Evolutionary conservation across 2,329 filamentous ascomycete species (phyloP).

Genomic region (Trichoderma sp.): DNA sequence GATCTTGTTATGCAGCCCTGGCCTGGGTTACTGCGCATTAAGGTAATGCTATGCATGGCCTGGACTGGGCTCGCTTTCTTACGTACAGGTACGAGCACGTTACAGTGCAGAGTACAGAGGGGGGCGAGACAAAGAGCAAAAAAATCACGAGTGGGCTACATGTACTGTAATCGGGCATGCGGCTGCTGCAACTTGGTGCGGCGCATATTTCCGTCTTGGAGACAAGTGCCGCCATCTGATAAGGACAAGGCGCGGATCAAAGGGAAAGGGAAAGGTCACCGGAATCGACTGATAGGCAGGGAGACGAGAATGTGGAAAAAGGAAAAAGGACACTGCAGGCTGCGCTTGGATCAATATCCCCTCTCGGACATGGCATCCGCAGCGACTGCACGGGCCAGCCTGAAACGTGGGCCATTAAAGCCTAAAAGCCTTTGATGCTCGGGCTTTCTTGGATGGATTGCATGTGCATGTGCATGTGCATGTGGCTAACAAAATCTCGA

Average conservation of each 20-base stretch:
- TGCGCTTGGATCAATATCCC: background rate
- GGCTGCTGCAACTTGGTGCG: background rate
- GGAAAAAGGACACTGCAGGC: background rate
- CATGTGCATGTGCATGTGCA: background rate
- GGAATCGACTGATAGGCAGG: background rate
- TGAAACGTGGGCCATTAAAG: background rate
- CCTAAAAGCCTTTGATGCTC: background rate
- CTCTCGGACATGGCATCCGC: background rate
- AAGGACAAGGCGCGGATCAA: background rate
- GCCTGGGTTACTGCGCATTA: background rate
- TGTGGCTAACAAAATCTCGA: background rate
- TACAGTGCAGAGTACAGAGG: background rate
- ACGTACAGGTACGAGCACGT: background rate
- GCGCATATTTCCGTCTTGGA: background rate
- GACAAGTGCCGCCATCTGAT: background rate
- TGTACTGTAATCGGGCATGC: background rate
- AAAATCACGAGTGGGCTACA: background rate
- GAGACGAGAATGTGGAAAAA: background rate
- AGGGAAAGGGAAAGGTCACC: background rate
- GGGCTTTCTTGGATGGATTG: background rate
- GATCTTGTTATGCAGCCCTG: conserved; percentile 11
- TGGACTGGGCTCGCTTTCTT: background rate
- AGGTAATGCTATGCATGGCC: background rate
- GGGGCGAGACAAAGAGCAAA: background rate
- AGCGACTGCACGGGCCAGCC: background rate